These are phyloP conservation scores for Leccinum rimulosum DNA, from an alignment of 768 basidiomycete genomes.

Conservation along the genomic window DNA sequence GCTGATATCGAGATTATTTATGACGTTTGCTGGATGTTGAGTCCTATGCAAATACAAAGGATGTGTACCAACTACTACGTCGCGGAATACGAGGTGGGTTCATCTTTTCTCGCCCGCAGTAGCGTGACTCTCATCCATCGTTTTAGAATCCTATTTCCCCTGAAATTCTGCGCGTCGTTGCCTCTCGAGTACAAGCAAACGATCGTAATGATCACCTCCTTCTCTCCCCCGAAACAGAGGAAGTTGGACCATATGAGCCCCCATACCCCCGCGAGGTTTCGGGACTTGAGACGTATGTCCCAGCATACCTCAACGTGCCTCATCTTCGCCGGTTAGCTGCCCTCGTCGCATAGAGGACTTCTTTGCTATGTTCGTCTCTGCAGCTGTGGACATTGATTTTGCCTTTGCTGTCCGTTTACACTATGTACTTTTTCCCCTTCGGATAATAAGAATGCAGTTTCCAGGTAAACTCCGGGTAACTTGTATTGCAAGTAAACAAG, in stretches of 20 bases:
- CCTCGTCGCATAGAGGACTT: slow-evolving; percentile 60
- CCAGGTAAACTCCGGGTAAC: slow-evolving; percentile 1
- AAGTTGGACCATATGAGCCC: slow-evolving; percentile 93
- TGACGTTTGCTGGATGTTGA: slow-evolving; percentile 99
- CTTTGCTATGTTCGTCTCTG: slow-evolving; percentile 1
- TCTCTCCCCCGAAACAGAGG: slow-evolving; percentile 93
- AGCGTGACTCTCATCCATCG: slow-evolving; percentile 1
- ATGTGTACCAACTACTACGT: slow-evolving; percentile 99
- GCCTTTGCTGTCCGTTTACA: slow-evolving; percentile 19
- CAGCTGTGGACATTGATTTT: slow-evolving; percentile 3
- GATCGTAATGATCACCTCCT: slow-evolving; percentile 97
- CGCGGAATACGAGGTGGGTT: slow-evolving; percentile 90
- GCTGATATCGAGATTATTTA: slow-evolving; percentile 99
- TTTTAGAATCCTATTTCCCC: slow-evolving; percentile 90
- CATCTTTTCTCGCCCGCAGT: slow-evolving; percentile 11
- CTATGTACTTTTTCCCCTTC: slow-evolving; percentile 18
- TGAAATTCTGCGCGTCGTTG: slow-evolving; percentile 95
- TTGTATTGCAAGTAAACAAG: neutral
- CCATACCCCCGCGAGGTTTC: slow-evolving; percentile 93
- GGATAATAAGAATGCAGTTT: slow-evolving; percentile 17
- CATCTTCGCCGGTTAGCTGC: slow-evolving; percentile 87
- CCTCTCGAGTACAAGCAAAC: slow-evolving; percentile 91
- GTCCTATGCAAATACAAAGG: slow-evolving; percentile 98
- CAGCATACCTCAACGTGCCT: slow-evolving; percentile 86
- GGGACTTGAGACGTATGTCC: slow-evolving; percentile 94